A percentile compares a stretch with the other conserved stretches of the same genome.
Evolutionary conservation across 2,329 filamentous ascomycete genomes (phyloP).

Genomic region (Colletotrichum sidae): DNA sequence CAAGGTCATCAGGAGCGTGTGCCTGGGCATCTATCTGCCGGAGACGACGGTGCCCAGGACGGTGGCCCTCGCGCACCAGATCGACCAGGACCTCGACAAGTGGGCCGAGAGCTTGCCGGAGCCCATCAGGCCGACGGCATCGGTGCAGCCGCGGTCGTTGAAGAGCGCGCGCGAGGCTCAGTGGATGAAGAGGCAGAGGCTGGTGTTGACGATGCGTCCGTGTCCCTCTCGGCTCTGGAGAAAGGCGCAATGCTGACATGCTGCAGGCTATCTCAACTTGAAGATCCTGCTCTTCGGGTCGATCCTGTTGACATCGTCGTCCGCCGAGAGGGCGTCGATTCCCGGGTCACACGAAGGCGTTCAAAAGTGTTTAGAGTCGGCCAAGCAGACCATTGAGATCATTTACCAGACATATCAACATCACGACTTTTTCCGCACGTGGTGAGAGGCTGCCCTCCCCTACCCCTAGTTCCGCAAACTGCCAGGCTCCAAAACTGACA

Average conservation of each 20-base stretch:
- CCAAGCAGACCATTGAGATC: conserved; percentile 44
- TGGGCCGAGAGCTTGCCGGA: conserved; percentile 41
- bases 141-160: conserved; percentile 30
- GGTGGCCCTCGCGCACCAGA: conserved; percentile 39
- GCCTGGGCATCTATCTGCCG: conserved; percentile 41
- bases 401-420: conserved; percentile 45
- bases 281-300: conserved; percentile 44
- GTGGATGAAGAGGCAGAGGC: conserved; percentile 44
- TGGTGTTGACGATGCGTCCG: conserved; percentile 42
- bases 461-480: not conserved
- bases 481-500: not conserved
- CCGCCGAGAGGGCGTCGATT: conserved; percentile 37
- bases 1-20: conserved; percentile 42
- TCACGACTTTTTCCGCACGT: conserved; percentile 46
- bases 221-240: no score
- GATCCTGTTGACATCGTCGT: conserved; percentile 40
- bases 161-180: conserved; percentile 39
- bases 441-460: conserved; percentile 33
- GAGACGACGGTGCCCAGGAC: conserved; percentile 39
- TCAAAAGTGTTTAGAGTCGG: conserved; percentile 42
- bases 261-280: conserved; percentile 43
- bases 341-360: conserved; percentile 38
- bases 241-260: not conserved
- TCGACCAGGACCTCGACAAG: conserved; percentile 41
- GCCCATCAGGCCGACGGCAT: conserved; percentile 39